Base-by-base conservation (phyloP, 129 eudicot species). In the Tanacetum coccineum region DNA sequence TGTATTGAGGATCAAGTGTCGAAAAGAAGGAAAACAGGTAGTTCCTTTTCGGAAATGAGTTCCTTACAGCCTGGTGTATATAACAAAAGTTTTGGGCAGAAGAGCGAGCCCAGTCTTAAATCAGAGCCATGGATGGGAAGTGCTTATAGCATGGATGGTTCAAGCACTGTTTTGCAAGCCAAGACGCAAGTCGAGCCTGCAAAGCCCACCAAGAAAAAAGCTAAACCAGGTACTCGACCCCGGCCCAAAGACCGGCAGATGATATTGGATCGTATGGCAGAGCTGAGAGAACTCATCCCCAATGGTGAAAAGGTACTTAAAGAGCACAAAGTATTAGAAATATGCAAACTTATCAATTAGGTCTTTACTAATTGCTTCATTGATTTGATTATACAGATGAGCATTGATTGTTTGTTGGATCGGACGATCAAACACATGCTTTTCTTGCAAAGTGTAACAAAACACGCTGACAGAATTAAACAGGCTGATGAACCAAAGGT, bases 211-310 rank as follows among this genome's bases (percentile, higher is more conserved):
- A 94, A 89, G 85, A 94, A 87, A 75, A 89, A 81, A 70, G 93
- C 93, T 10, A 87, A 84, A 78, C 87, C 93, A 2, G 99, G 99
- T 54, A 74, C 86, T 13, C 86, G 86, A 42, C 97, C 95, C 13
- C 80, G 91, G 81, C 97, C 97, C 39, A 94, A 94, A 81, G 97
- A 94, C 73, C 93, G 99, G 0, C 95, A 87, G 76, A 79, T 73
- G 86, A 94, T 94, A 57, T 83, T 81, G 56, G 99, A 89, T 30
- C 90, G 99, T 19, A 82, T 94, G 72, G 74, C 79, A 26, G 99
- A 94, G 82, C 74, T 89, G 76, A 73, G 97, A 70, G 87, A 84
- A 21, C 88, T 94, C 55, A 85, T 89, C 73, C 99, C 97, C 39
- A 89, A 83, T 40, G 99, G 93, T 25, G 85, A 82, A 39, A 94